phyloP scores from a whole-genome alignment of 1,284 basidiomycete species.

The Ganoderma resinaceum region DNA sequence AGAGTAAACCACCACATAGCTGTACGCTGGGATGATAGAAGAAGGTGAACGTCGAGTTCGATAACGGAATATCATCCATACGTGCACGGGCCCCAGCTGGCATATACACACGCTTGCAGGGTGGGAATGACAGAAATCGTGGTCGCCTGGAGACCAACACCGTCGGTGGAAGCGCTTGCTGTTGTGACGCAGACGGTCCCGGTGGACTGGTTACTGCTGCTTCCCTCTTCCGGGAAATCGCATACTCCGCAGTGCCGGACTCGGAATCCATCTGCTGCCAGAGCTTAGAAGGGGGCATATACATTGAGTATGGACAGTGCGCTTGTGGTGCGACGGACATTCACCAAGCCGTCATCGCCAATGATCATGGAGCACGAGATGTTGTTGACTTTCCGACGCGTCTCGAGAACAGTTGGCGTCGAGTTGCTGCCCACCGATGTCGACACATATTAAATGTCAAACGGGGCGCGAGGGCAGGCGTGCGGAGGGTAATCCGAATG shows the following conservation, averaged over 20 bases:
- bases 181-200: background rate
- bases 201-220: background rate
- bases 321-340: background rate
- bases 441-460: background rate
- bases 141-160: conserved; percentile 1
- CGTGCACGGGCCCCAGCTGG: background rate
- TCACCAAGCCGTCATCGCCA: background rate
- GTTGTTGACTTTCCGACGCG: background rate
- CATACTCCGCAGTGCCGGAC: no score
- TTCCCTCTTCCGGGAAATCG: background rate
- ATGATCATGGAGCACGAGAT: background rate
- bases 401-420: background rate
- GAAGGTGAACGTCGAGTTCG: background rate
- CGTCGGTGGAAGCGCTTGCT: background rate
- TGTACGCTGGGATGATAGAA: background rate
- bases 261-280: no score
- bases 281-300: no score
- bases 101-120: background rate
- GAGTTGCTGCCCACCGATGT: background rate
- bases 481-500: background rate
- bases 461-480: background rate
- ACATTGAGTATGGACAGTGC: background rate
- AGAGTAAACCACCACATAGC: background rate
- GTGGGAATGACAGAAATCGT: background rate
- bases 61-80: background rate